Base-by-base conservation (phyloP, 306 rosid species). In the Vigna hirtella region DNA sequence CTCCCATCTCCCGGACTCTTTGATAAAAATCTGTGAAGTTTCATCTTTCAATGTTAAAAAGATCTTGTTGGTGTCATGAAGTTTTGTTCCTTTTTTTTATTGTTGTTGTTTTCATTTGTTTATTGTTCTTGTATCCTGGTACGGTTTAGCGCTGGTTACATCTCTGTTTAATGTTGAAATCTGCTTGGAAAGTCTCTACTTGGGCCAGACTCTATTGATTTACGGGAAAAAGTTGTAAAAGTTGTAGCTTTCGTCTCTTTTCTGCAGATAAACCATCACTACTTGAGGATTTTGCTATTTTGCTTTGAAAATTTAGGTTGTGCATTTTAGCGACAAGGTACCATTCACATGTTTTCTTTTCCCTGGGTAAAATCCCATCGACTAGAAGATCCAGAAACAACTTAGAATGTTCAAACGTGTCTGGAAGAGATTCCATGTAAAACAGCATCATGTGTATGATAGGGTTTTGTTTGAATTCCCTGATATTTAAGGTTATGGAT, bases 291-390 rank as follows among this genome's bases (percentile, higher is more conserved):
- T 69, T 52, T 32, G 26, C 24, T 66, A 34, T 58, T 67, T 80
- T 43, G 70, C 66, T 75, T 8, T 22, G 18, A 49, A 34, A 14
- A 49, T 68, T 42, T 66, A 36, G 9, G 8, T 36, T 36, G 42
- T 1, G 42, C 9, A 36, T 36, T 36, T 36, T 36, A 47, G 30
- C n/a, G 61, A 36, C 20, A 13, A 73, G 38, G 76, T 32, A 47
- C 45, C 63, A 69, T 57, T 70, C 28, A 30, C 55, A 9, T 59
- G 72, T 34, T 70, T 18, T 58, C n/a, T 57, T 55, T 81, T 81
- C 16, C 56, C 57, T 28, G n/a, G 34, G 18, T 38, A 8, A 30
- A 43, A 68, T 36, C 50, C 51, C 53, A 15, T 20, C 51, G 4
- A 50, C 13, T 14, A 22, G 47, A 69, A 61, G 20, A 69, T 18